These are phyloP conservation scores for Diplodia sapinea DNA, from an alignment of 2,329 filamentous ascomycete species.

Conservation along the genomic window DNA sequence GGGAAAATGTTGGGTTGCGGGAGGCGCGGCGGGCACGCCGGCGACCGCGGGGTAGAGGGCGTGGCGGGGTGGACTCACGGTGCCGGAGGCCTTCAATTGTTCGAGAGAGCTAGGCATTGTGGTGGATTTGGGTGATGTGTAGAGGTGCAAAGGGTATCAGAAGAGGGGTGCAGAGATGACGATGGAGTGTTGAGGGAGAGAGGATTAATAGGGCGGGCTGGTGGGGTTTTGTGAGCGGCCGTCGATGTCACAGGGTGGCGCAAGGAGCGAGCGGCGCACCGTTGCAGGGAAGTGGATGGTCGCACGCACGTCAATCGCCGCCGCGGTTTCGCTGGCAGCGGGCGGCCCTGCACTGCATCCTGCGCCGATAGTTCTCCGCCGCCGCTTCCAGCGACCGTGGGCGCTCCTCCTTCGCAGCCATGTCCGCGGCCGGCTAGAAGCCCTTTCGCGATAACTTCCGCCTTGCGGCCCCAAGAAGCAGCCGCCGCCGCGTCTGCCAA, in stretches of 20 bases:
- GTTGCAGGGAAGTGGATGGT: conserved; percentile 26
- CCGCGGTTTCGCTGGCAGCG: conserved; percentile 12
- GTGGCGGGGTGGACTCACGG: conserved; percentile 67
- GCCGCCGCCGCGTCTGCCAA: conserved; percentile 13
- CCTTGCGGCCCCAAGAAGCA: background rate
- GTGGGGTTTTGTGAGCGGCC: conserved; percentile 31
- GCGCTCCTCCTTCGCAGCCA: background rate
- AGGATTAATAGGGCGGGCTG: conserved; percentile 29
- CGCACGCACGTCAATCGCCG: conserved; percentile 27
- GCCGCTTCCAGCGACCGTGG: background rate
- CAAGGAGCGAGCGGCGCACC: conserved; percentile 26
- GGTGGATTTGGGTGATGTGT: conserved; percentile 20
- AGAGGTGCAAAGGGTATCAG: conserved; percentile 12
- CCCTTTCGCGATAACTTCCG: conserved; percentile 25
- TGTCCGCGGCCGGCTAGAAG: conserved; percentile 20
- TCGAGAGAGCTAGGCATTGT: conserved; percentile 88
- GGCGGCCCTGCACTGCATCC: background rate
- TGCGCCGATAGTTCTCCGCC: conserved; percentile 26
- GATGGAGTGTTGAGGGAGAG: conserved; percentile 13
- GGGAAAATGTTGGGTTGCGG: conserved; percentile 17
- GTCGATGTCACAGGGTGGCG: conserved; percentile 28
- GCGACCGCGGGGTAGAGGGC: conserved; percentile 31
- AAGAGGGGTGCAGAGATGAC: conserved; percentile 10
- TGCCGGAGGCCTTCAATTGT: conserved; percentile 96
- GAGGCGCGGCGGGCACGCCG: conserved; percentile 29